Conservation (phyloP, 2,329 filamentous ascomycete species). For the Hawksworthiomyces lignivorus region DNA sequence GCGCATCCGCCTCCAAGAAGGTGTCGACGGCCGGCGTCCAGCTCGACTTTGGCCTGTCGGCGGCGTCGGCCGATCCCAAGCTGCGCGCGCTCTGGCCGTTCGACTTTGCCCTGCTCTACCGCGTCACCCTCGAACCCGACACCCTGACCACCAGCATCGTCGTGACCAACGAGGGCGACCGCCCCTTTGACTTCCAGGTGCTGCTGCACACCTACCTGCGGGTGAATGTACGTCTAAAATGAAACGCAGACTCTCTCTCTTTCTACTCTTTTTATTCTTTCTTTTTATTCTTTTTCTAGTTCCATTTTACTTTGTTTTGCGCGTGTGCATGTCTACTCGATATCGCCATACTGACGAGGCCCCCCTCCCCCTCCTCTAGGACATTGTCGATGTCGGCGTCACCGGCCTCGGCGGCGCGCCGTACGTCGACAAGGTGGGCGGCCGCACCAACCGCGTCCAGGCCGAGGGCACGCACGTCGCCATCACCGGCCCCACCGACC, state of each 20-base stretch:
- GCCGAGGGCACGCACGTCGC: constrained; percentile 48
- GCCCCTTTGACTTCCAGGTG: constrained; percentile 84
- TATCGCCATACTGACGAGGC: constrained; percentile 1
- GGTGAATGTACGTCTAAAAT: constrained; percentile 54
- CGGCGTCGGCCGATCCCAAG: constrained; percentile 60
- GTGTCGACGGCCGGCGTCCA: constrained; percentile 57
- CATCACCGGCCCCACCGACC: constrained; percentile 76
- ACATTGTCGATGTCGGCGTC: constrained; percentile 67
- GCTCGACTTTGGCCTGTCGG: constrained; percentile 88
- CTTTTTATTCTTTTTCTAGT: too few species aligned
- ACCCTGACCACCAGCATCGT: constrained; percentile 74
- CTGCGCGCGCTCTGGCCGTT: constrained; percentile 71
- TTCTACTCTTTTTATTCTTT: neutral
- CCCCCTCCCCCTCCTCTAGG: too few species aligned
- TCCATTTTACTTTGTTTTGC: too few species aligned
- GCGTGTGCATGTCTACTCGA: too few species aligned
- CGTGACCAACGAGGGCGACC: constrained; percentile 77
- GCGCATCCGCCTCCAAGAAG: neutral
- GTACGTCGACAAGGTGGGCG: constrained; percentile 80
- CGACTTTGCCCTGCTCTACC: constrained; percentile 87
- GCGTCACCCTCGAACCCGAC: constrained; percentile 71
- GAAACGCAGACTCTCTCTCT: neutral
- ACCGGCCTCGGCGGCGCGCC: constrained; percentile 66
- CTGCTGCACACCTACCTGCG: constrained; percentile 86
- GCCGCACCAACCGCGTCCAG: constrained; percentile 55